These are phyloP conservation scores for Wickerhamiella sorbophila DNA, from an alignment of 805 yeast genomes.

Conservation along the genomic window DNA sequence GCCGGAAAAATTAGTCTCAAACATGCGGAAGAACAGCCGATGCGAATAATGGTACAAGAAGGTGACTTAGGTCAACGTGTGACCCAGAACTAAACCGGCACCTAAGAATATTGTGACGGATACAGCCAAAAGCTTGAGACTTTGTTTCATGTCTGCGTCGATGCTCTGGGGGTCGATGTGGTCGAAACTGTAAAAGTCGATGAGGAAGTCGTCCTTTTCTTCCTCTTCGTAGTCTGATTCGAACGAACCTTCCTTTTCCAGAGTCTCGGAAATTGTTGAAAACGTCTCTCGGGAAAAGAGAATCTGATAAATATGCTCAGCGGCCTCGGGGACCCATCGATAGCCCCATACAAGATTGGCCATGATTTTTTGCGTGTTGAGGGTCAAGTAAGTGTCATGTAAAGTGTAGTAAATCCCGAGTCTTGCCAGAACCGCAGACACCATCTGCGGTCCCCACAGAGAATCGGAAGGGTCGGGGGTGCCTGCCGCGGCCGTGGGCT, in stretches of 20 bases:
- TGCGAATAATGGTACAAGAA: too few species aligned
- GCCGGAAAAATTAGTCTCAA: too few species aligned
- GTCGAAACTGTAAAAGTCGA: slow-evolving; percentile 1
- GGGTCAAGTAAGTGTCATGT: background rate
- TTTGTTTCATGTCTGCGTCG: slow-evolving; percentile 2
- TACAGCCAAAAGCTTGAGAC: slow-evolving; percentile 11
- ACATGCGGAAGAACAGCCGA: too few species aligned
- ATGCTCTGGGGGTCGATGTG: background rate
- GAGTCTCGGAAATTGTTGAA: background rate
- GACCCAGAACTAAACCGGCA: slow-evolving; percentile 15
- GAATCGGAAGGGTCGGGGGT: background rate
- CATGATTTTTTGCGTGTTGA: background rate
- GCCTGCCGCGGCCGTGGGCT: background rate
- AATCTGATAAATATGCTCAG: slow-evolving; percentile 2
- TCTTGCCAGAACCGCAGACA: background rate
- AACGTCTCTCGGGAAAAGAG: slow-evolving; percentile 1
- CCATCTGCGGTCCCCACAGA: background rate
- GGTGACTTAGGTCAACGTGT: slow-evolving; percentile 1
- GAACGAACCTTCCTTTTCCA: background rate
- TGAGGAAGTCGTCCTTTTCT: background rate
- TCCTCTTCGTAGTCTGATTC: background rate
- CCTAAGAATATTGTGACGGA: slow-evolving; percentile 13
- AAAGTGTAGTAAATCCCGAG: background rate
- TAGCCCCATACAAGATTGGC: slow-evolving; percentile 1
- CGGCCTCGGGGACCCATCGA: slow-evolving; percentile 1